Percentiles rank a stretch among this genome's conserved stretches.
These are phyloP conservation scores for Arthroderma sp. DNA, from an alignment of 2,329 filamentous ascomycete species.

Conservation along the genomic window DNA sequence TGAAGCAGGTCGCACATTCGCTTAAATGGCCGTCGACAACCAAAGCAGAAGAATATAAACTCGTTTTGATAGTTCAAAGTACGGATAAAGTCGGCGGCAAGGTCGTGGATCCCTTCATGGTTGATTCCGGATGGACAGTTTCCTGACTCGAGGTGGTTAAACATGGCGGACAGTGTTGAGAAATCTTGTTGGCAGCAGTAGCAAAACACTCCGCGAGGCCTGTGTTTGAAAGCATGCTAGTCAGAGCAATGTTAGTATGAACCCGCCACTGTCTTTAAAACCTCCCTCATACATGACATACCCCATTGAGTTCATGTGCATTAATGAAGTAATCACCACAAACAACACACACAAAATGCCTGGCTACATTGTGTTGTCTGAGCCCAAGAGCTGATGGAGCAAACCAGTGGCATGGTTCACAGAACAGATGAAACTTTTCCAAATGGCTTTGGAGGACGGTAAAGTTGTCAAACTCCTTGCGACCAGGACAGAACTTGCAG, in stretches of 20 bases:
- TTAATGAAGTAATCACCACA: conserved; percentile 13
- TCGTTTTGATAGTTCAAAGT: not conserved
- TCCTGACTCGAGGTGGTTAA: conserved; percentile 15
- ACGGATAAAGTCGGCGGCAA: conserved; percentile 7
- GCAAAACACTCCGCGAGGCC: conserved; percentile 10
- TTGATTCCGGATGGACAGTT: conserved; percentile 11
- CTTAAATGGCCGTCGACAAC: conserved; percentile 9
- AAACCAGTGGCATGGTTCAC: conserved; percentile 13
- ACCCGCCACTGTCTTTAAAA: not conserved
- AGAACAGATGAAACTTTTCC: conserved; percentile 12
- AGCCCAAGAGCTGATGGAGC: conserved; percentile 11
- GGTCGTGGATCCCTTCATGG: conserved; percentile 5
- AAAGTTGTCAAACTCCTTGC: conserved; percentile 11
- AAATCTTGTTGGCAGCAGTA: conserved; percentile 12
- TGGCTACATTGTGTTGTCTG: conserved; percentile 11
- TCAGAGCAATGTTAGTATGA: not conserved
- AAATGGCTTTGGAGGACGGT: conserved; percentile 11
- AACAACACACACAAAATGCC: conserved; percentile 11
- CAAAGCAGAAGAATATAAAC: conserved; percentile 9
- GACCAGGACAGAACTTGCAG: conserved; percentile 7
- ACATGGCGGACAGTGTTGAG: conserved; percentile 10
- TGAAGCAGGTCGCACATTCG: conserved; percentile 14
- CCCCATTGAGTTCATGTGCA: conserved; percentile 12
- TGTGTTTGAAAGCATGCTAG: conserved; percentile 11
- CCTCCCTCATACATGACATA: conserved; percentile 1